Evolutionary conservation across 306 rosid genomes (phyloP).

Genomic region (Pyrus pyrifolia): DNA sequence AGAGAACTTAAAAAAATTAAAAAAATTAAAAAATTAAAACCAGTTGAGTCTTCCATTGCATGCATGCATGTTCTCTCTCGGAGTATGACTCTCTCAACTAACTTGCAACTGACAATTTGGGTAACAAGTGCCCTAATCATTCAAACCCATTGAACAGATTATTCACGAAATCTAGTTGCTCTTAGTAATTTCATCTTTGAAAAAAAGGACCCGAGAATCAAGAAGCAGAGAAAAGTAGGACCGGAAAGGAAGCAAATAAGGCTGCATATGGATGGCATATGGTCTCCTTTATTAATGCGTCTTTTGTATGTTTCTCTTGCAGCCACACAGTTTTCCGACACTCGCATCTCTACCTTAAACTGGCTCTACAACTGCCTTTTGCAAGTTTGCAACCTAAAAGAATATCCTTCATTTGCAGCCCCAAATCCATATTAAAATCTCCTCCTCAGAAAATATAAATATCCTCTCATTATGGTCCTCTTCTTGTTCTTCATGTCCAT

Average conservation of each 20-base stretch:
- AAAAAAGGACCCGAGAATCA: too few relatives aligned
- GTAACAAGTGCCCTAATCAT: too few relatives aligned
- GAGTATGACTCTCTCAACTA: too few relatives aligned
- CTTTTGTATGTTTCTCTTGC: slow-evolving; percentile 16
- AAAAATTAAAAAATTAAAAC: too few relatives aligned
- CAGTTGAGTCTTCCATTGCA: too few relatives aligned
- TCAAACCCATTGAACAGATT: not conserved
- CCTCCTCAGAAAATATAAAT: slow-evolving; percentile 8
- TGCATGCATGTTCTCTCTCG: too few relatives aligned
- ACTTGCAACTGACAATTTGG: too few relatives aligned
- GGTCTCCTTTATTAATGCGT: slow-evolving; percentile 26
- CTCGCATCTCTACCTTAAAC: slow-evolving; percentile 20
- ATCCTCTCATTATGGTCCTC: not conserved
- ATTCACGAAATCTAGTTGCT: too few relatives aligned
- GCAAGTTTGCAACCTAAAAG: not conserved
- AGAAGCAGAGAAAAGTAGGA: not conserved
- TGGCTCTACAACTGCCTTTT: slow-evolving; percentile 18
- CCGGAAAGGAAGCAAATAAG: slow-evolving; percentile 8
- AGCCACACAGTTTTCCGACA: slow-evolving; percentile 37
- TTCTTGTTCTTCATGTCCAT: slow-evolving; percentile 4
- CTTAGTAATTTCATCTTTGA: too few relatives aligned
- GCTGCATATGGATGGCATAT: slow-evolving; percentile 15
- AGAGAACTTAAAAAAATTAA: too few relatives aligned
- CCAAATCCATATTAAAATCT: not conserved
- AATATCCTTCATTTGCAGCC: slow-evolving; percentile 11